phyloP scores from a whole-genome alignment of 2,329 filamentous ascomycete genomes.

The Alternaria infectoria region DNA sequence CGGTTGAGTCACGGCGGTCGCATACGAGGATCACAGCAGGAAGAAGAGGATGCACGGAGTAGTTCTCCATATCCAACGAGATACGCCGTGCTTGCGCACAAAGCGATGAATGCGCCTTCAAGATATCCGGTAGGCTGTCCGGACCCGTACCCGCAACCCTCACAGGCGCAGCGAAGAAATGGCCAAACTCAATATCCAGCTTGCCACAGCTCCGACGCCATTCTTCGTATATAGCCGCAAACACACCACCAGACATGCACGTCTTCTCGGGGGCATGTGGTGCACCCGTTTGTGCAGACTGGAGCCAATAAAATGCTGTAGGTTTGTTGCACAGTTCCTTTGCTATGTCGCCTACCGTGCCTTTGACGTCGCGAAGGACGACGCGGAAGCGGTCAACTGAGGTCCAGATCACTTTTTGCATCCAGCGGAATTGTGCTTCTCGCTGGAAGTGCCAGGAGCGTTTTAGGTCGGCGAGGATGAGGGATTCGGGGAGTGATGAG shows the following conservation, averaged over 20 bases:
- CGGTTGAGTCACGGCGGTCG: slow-evolving; percentile 10
- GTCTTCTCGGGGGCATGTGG: slow-evolving; percentile 4
- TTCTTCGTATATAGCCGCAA: slow-evolving; percentile 18
- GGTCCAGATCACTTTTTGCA: slow-evolving; percentile 13
- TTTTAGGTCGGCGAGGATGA: slow-evolving; percentile 17
- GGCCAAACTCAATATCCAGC: slow-evolving; percentile 19
- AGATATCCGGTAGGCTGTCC: slow-evolving; percentile 9
- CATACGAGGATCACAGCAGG: slow-evolving; percentile 16
- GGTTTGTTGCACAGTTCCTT: slow-evolving; percentile 20
- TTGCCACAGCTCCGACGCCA: slow-evolving; percentile 13
- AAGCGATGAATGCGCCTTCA: slow-evolving; percentile 14
- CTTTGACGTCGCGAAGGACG: slow-evolving; percentile 10
- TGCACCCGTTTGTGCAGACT: slow-evolving; percentile 14
- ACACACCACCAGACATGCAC: slow-evolving; percentile 7
- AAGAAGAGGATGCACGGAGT: slow-evolving; percentile 14
- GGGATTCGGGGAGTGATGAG: slow-evolving; percentile 6
- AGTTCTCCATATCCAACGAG: slow-evolving; percentile 12
- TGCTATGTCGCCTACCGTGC: slow-evolving; percentile 11
- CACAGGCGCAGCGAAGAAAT: slow-evolving; percentile 20
- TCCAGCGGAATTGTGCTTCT: slow-evolving; percentile 15
- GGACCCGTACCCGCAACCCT: slow-evolving; percentile 16
- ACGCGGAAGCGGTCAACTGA: slow-evolving; percentile 2
- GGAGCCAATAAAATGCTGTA: slow-evolving; percentile 18
- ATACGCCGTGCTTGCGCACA: slow-evolving; percentile 11
- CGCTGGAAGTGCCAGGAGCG: slow-evolving; percentile 17